These are phyloP conservation scores for Hypericum androsaemum DNA, from an alignment of 345 rosid species.

Conservation along the genomic window DNA sequence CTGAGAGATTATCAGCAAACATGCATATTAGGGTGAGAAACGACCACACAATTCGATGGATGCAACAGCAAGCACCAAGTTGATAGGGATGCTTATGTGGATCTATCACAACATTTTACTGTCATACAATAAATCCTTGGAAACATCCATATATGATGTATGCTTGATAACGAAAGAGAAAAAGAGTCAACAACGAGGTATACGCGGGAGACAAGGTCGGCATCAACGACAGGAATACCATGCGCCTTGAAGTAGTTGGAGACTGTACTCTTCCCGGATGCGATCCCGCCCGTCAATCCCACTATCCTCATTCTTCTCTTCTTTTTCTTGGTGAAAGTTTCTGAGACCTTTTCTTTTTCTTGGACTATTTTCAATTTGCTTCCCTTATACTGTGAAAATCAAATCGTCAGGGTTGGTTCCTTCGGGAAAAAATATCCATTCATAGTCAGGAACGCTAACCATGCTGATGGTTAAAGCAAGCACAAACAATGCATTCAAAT, in stretches of 20 bases:
- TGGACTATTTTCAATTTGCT: not conserved
- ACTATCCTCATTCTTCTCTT: slow-evolving; percentile 52
- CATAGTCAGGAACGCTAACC: no score
- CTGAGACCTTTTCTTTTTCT: not conserved
- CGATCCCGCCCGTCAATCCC: slow-evolving; percentile 83
- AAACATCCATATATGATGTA: no score
- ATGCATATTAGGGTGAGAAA: no score
- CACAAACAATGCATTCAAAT: no score
- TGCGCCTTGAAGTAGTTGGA: slow-evolving; percentile 66
- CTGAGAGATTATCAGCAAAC: slow-evolving; percentile 15
- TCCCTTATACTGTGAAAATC: not conserved
- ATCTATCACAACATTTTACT: no score
- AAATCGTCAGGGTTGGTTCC: no score
- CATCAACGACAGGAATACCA: slow-evolving; percentile 70
- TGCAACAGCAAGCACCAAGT: no score
- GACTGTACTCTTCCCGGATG: slow-evolving; percentile 85
- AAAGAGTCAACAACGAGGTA: not conserved
- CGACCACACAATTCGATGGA: no score
- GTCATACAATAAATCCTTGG: no score
- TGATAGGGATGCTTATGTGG: no score
- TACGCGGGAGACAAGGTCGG: slow-evolving; percentile 76
- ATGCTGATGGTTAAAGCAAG: no score
- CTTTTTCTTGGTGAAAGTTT: slow-evolving; percentile 7
- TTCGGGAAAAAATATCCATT: no score
- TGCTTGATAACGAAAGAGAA: not conserved